Evolutionary conservation across 129 eudicot genomes (phyloP), one percentile per base, ranked within the genome.

Genomic region (Chrysanthemum seticuspe): DNA sequence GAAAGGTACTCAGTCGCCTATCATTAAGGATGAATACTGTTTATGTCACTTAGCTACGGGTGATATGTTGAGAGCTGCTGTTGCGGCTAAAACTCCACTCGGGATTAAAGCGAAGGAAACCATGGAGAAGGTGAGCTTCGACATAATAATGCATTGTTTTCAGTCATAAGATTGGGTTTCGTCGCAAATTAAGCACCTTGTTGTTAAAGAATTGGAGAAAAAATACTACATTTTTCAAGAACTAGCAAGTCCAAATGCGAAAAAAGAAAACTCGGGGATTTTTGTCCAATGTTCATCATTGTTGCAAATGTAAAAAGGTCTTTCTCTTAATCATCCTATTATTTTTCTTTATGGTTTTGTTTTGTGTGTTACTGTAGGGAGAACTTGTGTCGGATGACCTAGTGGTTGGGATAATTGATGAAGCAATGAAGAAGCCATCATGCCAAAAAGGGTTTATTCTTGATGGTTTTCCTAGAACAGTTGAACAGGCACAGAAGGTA

Each of bases 1-100:
- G n/a, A 87, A 90, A 73, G 95, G 97, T 27, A 90, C 95, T 47
- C 97, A 90, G 70, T 91, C 97, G 2, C 95, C 95, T n/a, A 76
- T 91, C 55, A 82, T 91, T 59, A 87, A 91, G 86, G 97, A 91
- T 76, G 95, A 91, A 61, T 91, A 87, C 75, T 91, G 97, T 76
- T 77, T 91, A 18, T 91, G 97, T 51, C 95, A 91, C 81, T 75
- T 91, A 80, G 97, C 97, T 29, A 87, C 97, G 3, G 97, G 97
- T 49, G 95, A 91, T 71, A 91, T 91, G 95, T 75, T 91, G 72
- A 85, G 97, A 81, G 91, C 97, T 44, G 97, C 95, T 82, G 97
- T 87, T 78, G 86, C 95, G 64, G 89, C 95, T 29, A 90, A 90
- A 79, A 87, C 97, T 64, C 94, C 97, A 21, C 91, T 87, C 29